Evolutionary conservation across 1,284 basidiomycete species (phyloP).

Genomic region (Pseudozyma tsukubaensis): DNA sequence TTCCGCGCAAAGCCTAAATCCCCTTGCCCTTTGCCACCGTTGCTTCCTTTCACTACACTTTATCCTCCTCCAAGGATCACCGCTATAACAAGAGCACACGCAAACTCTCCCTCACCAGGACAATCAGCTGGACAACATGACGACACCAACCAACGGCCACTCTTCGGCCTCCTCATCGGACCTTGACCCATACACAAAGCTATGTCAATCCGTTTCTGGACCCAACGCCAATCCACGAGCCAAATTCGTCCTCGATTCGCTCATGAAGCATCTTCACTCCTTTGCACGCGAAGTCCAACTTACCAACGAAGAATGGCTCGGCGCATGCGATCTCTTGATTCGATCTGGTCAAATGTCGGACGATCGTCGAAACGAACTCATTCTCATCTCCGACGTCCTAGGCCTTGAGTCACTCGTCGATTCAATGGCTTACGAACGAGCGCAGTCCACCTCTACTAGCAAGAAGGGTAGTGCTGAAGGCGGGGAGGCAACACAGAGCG

Average conservation of each 20-base stretch:
- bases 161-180: neutral
- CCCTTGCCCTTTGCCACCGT: too few relatives aligned
- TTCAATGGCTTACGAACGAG: constrained; percentile 38
- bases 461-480: constrained; percentile 36
- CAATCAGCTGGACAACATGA: too few relatives aligned
- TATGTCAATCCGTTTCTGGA: constrained; percentile 41
- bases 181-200: constrained; percentile 41
- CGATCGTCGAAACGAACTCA: constrained; percentile 69
- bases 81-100: too few relatives aligned
- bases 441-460: constrained; percentile 14
- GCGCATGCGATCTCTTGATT: constrained; percentile 68
- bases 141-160: neutral
- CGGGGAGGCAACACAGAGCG: constrained; percentile 43
- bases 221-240: constrained; percentile 66
- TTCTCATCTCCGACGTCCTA: constrained; percentile 69
- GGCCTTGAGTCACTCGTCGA: constrained; percentile 70
- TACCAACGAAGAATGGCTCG: constrained; percentile 69
- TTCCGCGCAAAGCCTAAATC: too few relatives aligned
- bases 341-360: constrained; percentile 68
- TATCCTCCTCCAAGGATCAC: too few relatives aligned
- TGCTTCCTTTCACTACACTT: too few relatives aligned
- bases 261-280: constrained; percentile 68
- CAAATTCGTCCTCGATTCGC: constrained; percentile 67
- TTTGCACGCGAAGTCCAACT: constrained; percentile 69
- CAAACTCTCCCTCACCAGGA: too few relatives aligned